A percentile compares a stretch with the other conserved stretches of the same genome.
Conservation (phyloP, 345 rosid genomes). For the Acer yangbiense region DNA sequence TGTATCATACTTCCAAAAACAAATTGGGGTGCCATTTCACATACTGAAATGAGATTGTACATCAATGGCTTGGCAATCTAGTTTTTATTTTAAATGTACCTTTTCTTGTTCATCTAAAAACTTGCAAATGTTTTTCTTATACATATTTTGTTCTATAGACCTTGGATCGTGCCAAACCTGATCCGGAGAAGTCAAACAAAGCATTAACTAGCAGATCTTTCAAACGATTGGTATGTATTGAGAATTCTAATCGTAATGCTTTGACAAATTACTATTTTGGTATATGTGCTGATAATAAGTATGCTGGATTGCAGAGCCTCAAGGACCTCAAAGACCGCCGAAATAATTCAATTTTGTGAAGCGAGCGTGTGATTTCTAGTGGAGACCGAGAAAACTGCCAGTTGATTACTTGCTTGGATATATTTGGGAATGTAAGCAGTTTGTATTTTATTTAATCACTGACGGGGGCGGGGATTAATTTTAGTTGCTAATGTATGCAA, state of each 20-base stretch:
- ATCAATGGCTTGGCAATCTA: background rate
- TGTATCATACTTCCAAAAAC: background rate
- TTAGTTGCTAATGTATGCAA: background rate
- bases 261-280: background rate
- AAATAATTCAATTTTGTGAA: conserved; percentile 31
- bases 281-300: background rate
- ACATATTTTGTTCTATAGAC: conserved; percentile 35
- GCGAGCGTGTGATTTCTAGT: too few relatives aligned
- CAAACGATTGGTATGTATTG: conserved; percentile 57
- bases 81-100: background rate
- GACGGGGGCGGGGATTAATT: background rate
- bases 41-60: background rate
- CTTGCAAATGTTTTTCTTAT: background rate
- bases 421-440: background rate
- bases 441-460: background rate
- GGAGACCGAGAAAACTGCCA: too few relatives aligned
- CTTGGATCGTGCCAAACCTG: conserved; percentile 70
- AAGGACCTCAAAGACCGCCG: conserved; percentile 51
- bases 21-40: background rate
- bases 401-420: too few relatives aligned
- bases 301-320: conserved; percentile 36
- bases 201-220: conserved; percentile 53
- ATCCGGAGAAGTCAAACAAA: conserved; percentile 42
- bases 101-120: background rate
- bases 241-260: conserved; percentile 5